Base-by-base conservation (phyloP, 2,329 filamentous ascomycete species). In the Helminthosporium solani region DNA sequence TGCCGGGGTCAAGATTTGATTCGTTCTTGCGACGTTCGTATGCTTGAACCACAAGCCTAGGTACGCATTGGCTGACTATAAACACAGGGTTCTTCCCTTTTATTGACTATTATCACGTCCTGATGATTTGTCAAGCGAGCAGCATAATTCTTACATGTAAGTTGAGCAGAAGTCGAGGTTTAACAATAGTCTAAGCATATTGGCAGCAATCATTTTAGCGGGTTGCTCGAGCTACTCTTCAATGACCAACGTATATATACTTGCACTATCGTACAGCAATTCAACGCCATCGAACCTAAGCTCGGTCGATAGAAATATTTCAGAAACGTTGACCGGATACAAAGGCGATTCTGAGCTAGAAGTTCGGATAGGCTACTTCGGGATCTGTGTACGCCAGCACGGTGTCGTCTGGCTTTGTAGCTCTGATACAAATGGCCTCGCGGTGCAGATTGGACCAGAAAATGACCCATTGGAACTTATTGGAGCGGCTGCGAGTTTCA, bases 401-500 rank as follows among this genome's bases (percentile, higher is more conserved):
- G 87, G 87, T 49, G 90, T 90, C 54, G 83, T 85, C 8, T 96
- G 89, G 81, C 80, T 96, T 46, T 97, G 91, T 79, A 92, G 87
- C 70, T 91, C 95, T 76, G 96, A 96, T 70, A 90, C 91, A 20
- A 94, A 90, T 3, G 84, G 89, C 1, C 78, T 96, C 35, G 90
- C 90, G 30, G 86, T 90, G 68, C 85, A 95, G 73, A 82, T 96
- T 39, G 84, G 81, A 21, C 82, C 92, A 30, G 88, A 95, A 61
- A 87, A 95, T 71, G 92, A 96, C 73, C 92, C 91, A 19, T 75
- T 96, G 63, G 96, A 96, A 70, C 75, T 96, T 63, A 90, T 96
- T 62, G 96, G 90, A 89, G 81, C 96, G 44, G 90, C 91, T 16
- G 85, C 85, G 59, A 94, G 94, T 58, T 96, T 96, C 74, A 95